These are phyloP conservation scores for Phytophthora europaea DNA, from an alignment of 352 stramenopile species.

Conservation along the genomic window DNA sequence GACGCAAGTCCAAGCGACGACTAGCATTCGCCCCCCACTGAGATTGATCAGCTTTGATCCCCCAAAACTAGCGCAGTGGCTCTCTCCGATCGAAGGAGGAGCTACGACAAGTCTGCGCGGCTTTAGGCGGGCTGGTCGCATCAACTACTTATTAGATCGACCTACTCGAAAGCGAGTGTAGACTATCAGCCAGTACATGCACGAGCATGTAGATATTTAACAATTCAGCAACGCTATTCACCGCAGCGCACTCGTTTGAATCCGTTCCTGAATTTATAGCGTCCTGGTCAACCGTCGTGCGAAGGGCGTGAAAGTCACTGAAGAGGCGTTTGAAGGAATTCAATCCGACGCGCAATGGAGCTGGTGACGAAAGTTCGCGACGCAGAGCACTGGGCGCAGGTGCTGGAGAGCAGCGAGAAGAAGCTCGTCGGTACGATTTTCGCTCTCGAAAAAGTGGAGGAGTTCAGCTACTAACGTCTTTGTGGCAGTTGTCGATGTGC, in stretches of 20 bases:
- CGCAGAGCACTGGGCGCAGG: constrained; percentile 63
- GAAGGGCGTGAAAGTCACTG: not conserved
- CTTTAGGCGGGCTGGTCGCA: constrained; percentile 1
- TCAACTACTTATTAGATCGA: constrained; percentile 37
- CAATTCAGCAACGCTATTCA: constrained; percentile 8
- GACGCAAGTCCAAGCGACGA: constrained; percentile 21
- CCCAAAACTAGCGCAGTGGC: not conserved
- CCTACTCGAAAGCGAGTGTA: constrained; percentile 30
- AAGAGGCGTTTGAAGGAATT: constrained; percentile 4
- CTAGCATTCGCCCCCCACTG: not conserved
- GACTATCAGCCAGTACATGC: constrained; percentile 33
- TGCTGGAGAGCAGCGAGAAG: constrained; percentile 68
- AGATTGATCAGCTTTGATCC: not conserved
- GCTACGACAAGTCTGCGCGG: constrained; percentile 14
- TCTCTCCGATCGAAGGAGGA: constrained; percentile 48
- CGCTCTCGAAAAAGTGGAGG: not conserved
- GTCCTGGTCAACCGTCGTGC: not conserved
- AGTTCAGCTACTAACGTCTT: constrained; percentile 5
- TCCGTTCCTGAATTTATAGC: not conserved
- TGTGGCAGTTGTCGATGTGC: constrained; percentile 63
- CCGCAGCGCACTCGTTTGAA: not conserved
- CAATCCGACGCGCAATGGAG: constrained; percentile 37
- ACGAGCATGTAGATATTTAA: constrained; percentile 40
- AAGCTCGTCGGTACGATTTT: constrained; percentile 63
- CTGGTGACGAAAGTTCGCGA: constrained; percentile 68